Evolutionary conservation across 1,284 basidiomycete genomes (phyloP), one percentile per base, ranked within the genome.

Genomic region (Sporisorium scitamineum): DNA sequence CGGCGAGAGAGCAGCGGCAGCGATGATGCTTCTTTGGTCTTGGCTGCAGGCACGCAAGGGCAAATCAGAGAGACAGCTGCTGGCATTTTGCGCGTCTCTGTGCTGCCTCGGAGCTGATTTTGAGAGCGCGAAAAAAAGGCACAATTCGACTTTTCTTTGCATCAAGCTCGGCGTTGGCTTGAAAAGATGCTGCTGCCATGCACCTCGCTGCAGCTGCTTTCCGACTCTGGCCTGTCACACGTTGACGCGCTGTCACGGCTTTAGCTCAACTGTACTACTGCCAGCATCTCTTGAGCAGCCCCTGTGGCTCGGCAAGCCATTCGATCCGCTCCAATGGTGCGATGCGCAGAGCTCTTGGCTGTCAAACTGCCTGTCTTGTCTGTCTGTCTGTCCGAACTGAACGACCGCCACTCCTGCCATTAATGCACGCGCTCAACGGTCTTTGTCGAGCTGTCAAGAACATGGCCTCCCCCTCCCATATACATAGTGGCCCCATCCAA

Each of bases 181-280:
- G 24, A 20, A 29, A 26, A 27, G 6, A 1, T 27, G 32, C 47
- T 29, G 47, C 39, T 48, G 47, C 13, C n/a, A 39, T 53, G 51
- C 51, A 53, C 51, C 13, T 39, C 32, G 20, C 32, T 53, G 34
- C 34, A 52, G 50, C 20, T 34, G 50, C 50, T 14, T 47, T 52
- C 50, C 50, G 50, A 34, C 48, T 29, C 18, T 22, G 11, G 24
- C 3, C 47, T 48, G 47, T 48, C 47, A 52, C 50, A 24, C 50
- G 9, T 53, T 39, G 20, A 37, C 52, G 52, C 52, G 48, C 48
- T 50, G 48, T 50, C 48, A 50, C 27, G 51, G 37, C 51, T 42
- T 39, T 39, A 39, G 37, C 37, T 39, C 32, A 18, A 24, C 47
- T 29, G 26, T 6, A n/a, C 5, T 50, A 10, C 27, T 5, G 29